These are phyloP conservation scores for Zygotorulaspora danielsina DNA, from an alignment of 805 yeast species.

Conservation along the genomic window DNA sequence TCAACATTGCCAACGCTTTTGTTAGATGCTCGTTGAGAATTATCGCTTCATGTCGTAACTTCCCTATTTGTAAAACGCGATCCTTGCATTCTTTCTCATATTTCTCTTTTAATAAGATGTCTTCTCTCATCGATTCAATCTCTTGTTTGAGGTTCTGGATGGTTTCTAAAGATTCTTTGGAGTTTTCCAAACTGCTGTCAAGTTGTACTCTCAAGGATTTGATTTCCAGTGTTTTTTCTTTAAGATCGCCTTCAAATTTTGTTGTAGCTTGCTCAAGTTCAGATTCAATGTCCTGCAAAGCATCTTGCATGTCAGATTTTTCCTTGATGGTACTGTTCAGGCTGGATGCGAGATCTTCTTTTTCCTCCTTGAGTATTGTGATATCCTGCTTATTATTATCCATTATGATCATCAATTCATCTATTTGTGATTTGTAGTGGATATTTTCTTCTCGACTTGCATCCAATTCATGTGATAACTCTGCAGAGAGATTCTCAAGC, in stretches of 20 bases:
- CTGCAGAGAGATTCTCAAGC: slow-evolving; percentile 37
- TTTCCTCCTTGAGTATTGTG: slow-evolving; percentile 36
- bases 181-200: slow-evolving; percentile 22
- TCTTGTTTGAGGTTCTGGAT: slow-evolving; percentile 26
- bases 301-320: slow-evolving; percentile 16
- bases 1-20: slow-evolving; percentile 82
- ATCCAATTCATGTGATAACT: slow-evolving; percentile 37
- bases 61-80: slow-evolving; percentile 79
- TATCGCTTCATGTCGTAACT: slow-evolving; percentile 90
- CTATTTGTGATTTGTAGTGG: slow-evolving; percentile 27
- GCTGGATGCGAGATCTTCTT: slow-evolving; percentile 35
- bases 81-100: slow-evolving; percentile 56
- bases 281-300: slow-evolving; percentile 38
- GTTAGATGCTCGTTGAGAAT: slow-evolving; percentile 90
- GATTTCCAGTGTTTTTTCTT: slow-evolving; percentile 27
- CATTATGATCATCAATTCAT: slow-evolving; percentile 39
- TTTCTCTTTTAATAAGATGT: slow-evolving; percentile 29
- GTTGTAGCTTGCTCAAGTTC: slow-evolving; percentile 28
- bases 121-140: slow-evolving; percentile 22
- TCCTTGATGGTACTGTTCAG: slow-evolving; percentile 13
- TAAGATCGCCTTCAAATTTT: slow-evolving; percentile 20
- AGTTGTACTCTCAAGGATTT: slow-evolving; percentile 29
- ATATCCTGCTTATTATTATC: slow-evolving; percentile 36
- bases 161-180: slow-evolving; percentile 9
- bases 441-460: slow-evolving; percentile 17